phyloP scores from a whole-genome alignment of 306 rosid species.

The Vachellia collinsii region DNA sequence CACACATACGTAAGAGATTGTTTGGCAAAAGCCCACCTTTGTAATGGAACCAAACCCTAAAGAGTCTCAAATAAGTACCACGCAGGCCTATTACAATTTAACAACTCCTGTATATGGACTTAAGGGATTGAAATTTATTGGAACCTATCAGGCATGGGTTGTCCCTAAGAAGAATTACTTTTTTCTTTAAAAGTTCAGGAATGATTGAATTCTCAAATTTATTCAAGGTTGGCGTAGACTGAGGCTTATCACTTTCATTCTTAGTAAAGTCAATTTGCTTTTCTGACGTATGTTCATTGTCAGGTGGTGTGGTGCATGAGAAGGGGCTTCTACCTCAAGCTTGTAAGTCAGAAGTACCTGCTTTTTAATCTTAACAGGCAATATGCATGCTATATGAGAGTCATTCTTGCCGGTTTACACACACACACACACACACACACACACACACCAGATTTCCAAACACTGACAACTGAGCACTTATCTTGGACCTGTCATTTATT shows the following conservation, averaged over 20 bases:
- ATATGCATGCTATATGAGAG: not conserved
- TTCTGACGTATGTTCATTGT: slow-evolving; percentile 34
- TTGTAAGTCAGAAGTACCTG: slow-evolving; percentile 56
- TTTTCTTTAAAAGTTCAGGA: slow-evolving; percentile 2
- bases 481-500: slow-evolving; percentile 18
- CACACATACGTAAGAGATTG: not conserved
- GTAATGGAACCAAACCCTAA: not conserved
- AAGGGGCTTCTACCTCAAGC: slow-evolving; percentile 87
- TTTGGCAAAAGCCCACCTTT: not conserved
- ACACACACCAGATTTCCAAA: too few relatives aligned
- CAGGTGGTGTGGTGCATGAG: slow-evolving; percentile 93
- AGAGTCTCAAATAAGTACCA: not conserved
- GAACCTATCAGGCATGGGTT: not conserved
- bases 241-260: slow-evolving; percentile 7
- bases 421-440: too few relatives aligned
- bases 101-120: not conserved
- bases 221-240: not conserved
- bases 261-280: slow-evolving; percentile 29
- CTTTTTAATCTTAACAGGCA: slow-evolving; percentile 15
- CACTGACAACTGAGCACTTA: not conserved
- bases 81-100: not conserved
- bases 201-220: not conserved
- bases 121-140: not conserved
- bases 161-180: not conserved
- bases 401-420: slow-evolving; percentile 12